Evolutionary conservation across 495 filamentous ascomycete genomes (phyloP).

Genomic region (Hypoxylon lienhwacheense): DNA sequence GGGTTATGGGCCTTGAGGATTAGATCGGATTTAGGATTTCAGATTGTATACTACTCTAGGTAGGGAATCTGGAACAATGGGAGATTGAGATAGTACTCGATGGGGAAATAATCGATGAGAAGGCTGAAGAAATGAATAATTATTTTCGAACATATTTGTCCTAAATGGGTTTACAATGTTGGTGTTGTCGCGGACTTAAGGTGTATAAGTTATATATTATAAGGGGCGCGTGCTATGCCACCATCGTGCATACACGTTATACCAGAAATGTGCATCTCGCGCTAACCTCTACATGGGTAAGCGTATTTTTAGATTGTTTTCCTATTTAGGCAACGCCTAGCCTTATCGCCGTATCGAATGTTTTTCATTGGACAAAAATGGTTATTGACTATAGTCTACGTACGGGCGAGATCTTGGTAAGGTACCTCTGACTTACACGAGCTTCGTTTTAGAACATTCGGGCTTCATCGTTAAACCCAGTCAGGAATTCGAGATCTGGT

Average conservation of each 20-base stretch:
- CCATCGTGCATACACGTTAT: background rate
- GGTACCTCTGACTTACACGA: no score
- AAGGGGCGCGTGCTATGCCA: background rate
- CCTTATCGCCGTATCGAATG: background rate
- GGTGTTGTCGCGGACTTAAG: no score
- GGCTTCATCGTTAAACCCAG: no score
- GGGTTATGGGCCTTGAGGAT: background rate
- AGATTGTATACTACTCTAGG: background rate
- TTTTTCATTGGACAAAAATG: background rate
- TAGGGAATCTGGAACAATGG: background rate
- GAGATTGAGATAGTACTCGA: slow-evolving; percentile 14
- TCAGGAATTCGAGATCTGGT: no score
- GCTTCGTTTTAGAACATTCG: no score
- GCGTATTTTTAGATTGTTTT: slow-evolving; percentile 18
- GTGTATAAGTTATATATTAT: no score
- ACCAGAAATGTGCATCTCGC: background rate
- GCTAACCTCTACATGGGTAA: slow-evolving; percentile 3
- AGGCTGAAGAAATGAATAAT: background rate
- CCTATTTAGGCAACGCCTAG: slow-evolving; percentile 17
- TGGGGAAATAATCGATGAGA: slow-evolving; percentile 14
- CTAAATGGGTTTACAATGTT: slow-evolving; percentile 2
- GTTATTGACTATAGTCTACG: background rate
- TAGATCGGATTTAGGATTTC: background rate
- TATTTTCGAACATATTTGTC: background rate
- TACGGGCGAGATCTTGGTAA: no score